These are phyloP conservation scores for Clitopilus hobsonii DNA, from an alignment of 768 basidiomycete species.

Conservation along the genomic window DNA sequence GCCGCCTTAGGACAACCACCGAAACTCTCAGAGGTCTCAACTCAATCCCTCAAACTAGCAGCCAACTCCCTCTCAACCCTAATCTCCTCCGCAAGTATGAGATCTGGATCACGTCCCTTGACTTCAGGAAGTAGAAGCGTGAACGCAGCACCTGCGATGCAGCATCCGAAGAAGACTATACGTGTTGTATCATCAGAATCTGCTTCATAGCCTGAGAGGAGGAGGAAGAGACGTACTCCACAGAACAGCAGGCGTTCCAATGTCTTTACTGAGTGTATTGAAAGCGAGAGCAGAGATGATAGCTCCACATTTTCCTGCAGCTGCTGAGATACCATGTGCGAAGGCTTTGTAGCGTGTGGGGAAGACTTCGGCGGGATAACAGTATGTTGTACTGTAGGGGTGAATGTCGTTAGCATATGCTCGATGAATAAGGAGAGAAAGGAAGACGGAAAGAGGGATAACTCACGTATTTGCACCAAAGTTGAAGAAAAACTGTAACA, in stretches of 20 bases:
- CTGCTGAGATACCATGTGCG: conserved; percentile 75
- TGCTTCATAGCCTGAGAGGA: neutral
- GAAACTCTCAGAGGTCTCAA: neutral
- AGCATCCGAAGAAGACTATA: conserved; percentile 65
- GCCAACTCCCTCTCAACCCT: conserved; percentile 3
- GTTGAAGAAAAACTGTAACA: conserved; percentile 82
- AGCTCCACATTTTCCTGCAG: conserved; percentile 69
- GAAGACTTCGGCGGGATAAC: conserved; percentile 42
- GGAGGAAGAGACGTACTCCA: conserved; percentile 53
- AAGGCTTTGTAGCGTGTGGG: conserved; percentile 71
- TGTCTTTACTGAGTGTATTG: conserved; percentile 52
- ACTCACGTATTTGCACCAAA: conserved; percentile 70
- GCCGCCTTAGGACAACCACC: no score
- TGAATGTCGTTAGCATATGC: neutral
- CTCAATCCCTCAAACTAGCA: neutral
- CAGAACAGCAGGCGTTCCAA: conserved; percentile 61
- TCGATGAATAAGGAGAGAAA: neutral
- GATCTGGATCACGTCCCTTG: conserved; percentile 32
- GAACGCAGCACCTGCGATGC: conserved; percentile 46
- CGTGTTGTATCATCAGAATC: neutral
- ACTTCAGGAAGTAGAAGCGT: conserved; percentile 36
- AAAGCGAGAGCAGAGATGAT: conserved; percentile 75
- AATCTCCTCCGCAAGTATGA: conserved; percentile 30
- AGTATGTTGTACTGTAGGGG: conserved; percentile 55
- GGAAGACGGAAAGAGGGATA: neutral